Conservation (phyloP, 305 asterid genomes). For the Fraxinus baroniana region DNA sequence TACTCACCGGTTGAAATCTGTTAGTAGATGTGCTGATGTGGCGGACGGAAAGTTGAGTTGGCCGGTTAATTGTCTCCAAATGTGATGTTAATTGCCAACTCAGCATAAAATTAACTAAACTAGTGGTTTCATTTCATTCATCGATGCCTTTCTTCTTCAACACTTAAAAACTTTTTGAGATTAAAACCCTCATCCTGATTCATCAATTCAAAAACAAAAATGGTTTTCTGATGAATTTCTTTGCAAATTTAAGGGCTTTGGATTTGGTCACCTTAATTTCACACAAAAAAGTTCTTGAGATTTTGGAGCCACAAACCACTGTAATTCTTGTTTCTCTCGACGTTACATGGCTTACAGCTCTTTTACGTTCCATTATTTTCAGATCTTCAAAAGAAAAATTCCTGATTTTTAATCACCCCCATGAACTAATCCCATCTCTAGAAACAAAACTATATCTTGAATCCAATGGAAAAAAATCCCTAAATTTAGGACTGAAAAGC, state of each 20-base stretch:
- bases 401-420: slow-evolving; percentile 32
- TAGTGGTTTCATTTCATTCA: not conserved
- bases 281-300: slow-evolving; percentile 25
- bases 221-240: slow-evolving; percentile 36
- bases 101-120: not conserved
- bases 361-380: slow-evolving; percentile 36
- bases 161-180: not conserved
- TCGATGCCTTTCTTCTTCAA: not conserved
- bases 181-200: not conserved
- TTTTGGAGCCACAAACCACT: slow-evolving; percentile 33
- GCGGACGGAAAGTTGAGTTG: too few relatives aligned
- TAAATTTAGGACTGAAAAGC: not conserved
- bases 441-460: slow-evolving; percentile 35
- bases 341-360: slow-evolving; percentile 52
- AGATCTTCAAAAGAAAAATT: slow-evolving; percentile 7
- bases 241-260: slow-evolving; percentile 35
- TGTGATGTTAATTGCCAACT: too few relatives aligned
- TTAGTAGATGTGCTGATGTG: too few relatives aligned
- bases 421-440: slow-evolving; percentile 42
- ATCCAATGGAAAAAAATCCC: not conserved
- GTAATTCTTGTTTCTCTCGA: slow-evolving; percentile 43
- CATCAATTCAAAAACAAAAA: slow-evolving; percentile 19
- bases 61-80: too few relatives aligned
- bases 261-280: slow-evolving; percentile 36
- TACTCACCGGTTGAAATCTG: too few relatives aligned